A percentile compares a stretch with the other conserved stretches of the same genome.
Conservation (phyloP, 116 monocot species). For the Cymodocea nodosa region DNA sequence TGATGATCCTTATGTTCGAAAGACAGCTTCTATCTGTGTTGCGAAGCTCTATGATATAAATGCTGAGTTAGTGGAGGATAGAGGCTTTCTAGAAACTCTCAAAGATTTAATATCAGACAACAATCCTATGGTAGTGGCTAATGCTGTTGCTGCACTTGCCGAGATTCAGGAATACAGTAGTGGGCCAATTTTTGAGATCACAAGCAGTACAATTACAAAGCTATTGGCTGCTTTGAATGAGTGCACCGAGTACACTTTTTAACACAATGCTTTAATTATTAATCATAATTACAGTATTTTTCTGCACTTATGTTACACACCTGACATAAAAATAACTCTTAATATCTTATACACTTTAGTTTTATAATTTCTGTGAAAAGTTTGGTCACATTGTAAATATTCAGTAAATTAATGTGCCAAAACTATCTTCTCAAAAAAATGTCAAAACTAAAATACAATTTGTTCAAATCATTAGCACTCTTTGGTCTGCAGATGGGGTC, state of each 20-base stretch:
- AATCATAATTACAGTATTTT: too few species aligned
- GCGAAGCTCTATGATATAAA: constrained; percentile 98
- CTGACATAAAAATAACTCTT: neutral
- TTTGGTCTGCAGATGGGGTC: constrained; percentile 19
- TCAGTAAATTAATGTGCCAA: too few species aligned
- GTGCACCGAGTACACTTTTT: constrained; percentile 68
- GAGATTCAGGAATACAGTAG: constrained; percentile 87
- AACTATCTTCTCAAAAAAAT: too few species aligned
- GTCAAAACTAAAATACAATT: too few species aligned
- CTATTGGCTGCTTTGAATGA: constrained; percentile 95
- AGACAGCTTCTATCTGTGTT: constrained; percentile 95
- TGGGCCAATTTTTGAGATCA: constrained; percentile 90
- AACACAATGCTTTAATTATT: too few species aligned
- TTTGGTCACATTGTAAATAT: too few species aligned
- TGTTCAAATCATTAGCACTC: too few species aligned
- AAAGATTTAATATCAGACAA: constrained; percentile 97
- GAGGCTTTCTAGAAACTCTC: constrained; percentile 89
- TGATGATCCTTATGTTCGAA: constrained; percentile 98
- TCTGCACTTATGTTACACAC: neutral
- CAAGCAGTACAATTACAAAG: constrained; percentile 84
- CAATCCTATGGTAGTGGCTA: constrained; percentile 99
- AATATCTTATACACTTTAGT: too few species aligned
- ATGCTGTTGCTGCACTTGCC: constrained; percentile 98
- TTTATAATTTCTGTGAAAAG: too few species aligned
- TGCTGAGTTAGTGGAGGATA: constrained; percentile 95